Evolutionary conservation across 176 grass and related monocot species (phyloP), one percentile per base, ranked within the genome.

Genomic region (Aegilops tauschii): DNA sequence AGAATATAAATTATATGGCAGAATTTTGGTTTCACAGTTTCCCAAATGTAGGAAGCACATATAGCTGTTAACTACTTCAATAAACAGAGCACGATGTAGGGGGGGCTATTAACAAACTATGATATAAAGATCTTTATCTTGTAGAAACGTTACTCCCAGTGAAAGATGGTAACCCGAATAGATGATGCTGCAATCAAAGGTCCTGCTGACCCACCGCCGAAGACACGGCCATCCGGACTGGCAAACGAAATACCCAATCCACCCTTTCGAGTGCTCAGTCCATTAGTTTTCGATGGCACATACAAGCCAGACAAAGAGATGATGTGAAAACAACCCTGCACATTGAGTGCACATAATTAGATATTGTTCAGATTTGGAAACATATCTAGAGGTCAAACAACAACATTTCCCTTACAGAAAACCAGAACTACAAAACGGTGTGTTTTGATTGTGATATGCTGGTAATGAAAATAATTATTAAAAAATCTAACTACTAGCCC

Each of bases 301-400:
- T 86, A 95, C 14, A 89, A 89, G 5, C 94, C 94, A 28, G 84
- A 87, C 71, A 95, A 86, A 67, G 94, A 93, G 54, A 93, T 72
- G 32, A 95, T 91, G 62, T 95, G 84, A 88, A 95, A 95, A 82
- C 28, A 49, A 52, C 73, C 73, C 94, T 95, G 75, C 81, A 89
- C 18, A 47, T 54, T 49, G 20, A 44, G 62, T 20, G 6, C 17
- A 21, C 54, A 59, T 59, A 59, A 59, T 59, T 59, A 59, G 6
- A 59, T 59, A 59, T 59, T 59, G 7, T 59, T 59, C 54, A 59
- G 54, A 59, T 59, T 59, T 59, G 54, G 54, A 59, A 21, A 59
- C 54, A 56, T 71, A 27, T 64, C 9, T 62, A 56, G 18, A 47
- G 35, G 25, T 77, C 11, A 80, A 40, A 74, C 7, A 9, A 59